Conservation (phyloP, 2,329 filamentous ascomycete species). For the Epichloe sp. region DNA sequence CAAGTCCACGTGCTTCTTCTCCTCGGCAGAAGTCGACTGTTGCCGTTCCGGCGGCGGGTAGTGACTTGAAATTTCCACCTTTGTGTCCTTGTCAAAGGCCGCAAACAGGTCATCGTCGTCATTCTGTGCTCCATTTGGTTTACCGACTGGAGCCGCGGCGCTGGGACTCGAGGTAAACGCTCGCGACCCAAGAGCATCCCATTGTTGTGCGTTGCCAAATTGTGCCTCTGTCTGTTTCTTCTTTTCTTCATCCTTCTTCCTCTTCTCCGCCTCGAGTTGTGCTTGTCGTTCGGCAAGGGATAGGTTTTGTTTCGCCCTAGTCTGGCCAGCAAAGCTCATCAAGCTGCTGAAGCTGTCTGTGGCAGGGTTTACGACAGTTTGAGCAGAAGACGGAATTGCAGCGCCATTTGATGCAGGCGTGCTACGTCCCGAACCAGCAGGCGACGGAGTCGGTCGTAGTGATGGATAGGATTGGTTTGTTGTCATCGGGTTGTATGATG, state of each 20-base stretch:
- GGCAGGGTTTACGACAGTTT: slow-evolving; percentile 37
- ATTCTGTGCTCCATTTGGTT: slow-evolving; percentile 7
- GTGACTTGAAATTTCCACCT: slow-evolving; percentile 53
- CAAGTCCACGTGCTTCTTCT: slow-evolving; percentile 32
- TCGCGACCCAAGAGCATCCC: slow-evolving; percentile 55
- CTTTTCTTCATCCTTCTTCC: slow-evolving; percentile 61
- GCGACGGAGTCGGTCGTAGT: slow-evolving; percentile 42
- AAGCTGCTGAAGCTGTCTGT: slow-evolving; percentile 70
- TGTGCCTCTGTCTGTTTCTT: slow-evolving; percentile 59
- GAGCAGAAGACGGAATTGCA: slow-evolving; percentile 22
- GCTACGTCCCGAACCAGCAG: slow-evolving; percentile 40
- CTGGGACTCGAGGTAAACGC: slow-evolving; percentile 27
- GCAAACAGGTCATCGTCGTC: slow-evolving; percentile 52
- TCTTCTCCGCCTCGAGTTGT: slow-evolving; percentile 50
- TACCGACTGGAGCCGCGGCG: slow-evolving; percentile 10
- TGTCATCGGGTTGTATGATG: slow-evolving; percentile 16
- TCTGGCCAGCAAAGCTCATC: slow-evolving; percentile 39
- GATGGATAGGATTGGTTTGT: slow-evolving; percentile 34
- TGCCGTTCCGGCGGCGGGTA: slow-evolving; percentile 41
- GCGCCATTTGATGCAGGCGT: slow-evolving; percentile 40
- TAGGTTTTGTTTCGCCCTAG: slow-evolving; percentile 55
- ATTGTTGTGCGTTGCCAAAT: slow-evolving; percentile 65
- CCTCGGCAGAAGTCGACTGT: slow-evolving; percentile 31
- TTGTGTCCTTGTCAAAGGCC: slow-evolving; percentile 52
- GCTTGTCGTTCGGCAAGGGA: slow-evolving; percentile 67